Evolutionary conservation across 805 yeast species (phyloP).

Genomic region (Ogataea allantospora): DNA sequence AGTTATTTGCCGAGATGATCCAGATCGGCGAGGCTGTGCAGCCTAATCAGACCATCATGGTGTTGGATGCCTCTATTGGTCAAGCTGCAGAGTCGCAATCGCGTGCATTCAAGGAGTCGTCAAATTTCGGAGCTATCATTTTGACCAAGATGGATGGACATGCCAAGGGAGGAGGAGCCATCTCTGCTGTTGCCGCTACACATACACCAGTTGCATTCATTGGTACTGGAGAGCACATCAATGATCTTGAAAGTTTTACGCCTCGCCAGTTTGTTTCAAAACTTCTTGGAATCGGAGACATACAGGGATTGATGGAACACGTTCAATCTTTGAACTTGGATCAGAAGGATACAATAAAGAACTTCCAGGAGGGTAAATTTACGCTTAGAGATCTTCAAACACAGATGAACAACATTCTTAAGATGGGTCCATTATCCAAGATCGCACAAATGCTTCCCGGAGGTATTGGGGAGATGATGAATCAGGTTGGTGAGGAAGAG

Average conservation of each 20-base stretch:
- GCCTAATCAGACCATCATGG: constrained; percentile 98
- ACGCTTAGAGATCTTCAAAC: constrained; percentile 88
- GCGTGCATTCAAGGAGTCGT: constrained; percentile 86
- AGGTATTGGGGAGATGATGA: constrained; percentile 79
- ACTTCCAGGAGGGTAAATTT: constrained; percentile 92
- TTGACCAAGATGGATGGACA: constrained; percentile 98
- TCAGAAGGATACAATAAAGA: constrained; percentile 87
- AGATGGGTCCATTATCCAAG: constrained; percentile 94
- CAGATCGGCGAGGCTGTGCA: constrained; percentile 84
- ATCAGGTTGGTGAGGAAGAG: constrained; percentile 89
- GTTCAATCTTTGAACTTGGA: constrained; percentile 84
- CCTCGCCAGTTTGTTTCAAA: constrained; percentile 90
- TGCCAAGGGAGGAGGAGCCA: constrained; percentile 99
- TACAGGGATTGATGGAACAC: constrained; percentile 91
- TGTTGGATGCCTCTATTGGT: constrained; percentile 94
- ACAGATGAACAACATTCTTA: constrained; percentile 91
- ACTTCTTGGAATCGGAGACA: constrained; percentile 91
- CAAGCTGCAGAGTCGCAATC: constrained; percentile 98
- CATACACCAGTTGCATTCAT: constrained; percentile 92
- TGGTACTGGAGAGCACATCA: constrained; percentile 98
- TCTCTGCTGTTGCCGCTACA: constrained; percentile 97
- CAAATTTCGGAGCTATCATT: constrained; percentile 92
- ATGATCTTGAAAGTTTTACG: constrained; percentile 86
- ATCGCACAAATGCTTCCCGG: constrained; percentile 95
- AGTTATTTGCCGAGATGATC: constrained; percentile 89